phyloP scores from a whole-genome alignment of 768 basidiomycete genomes.

The Psilocybe cubensis region DNA sequence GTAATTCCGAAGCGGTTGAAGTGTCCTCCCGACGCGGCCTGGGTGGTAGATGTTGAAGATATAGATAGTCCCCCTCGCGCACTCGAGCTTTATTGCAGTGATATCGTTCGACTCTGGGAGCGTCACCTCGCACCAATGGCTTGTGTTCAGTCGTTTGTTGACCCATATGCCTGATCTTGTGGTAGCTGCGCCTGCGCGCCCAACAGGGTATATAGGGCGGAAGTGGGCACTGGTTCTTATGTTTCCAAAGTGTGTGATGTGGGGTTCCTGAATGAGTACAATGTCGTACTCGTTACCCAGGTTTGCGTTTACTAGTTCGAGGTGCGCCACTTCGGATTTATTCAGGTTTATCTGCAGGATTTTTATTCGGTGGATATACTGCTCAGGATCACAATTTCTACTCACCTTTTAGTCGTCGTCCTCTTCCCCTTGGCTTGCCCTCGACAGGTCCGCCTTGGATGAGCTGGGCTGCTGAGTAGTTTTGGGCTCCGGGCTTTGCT shows the following conservation, averaged over 20 bases:
- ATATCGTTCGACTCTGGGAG: constrained; percentile 26
- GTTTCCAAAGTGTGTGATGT: background rate
- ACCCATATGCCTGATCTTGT: background rate
- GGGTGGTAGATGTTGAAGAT: constrained; percentile 42
- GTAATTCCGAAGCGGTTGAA: too few relatives aligned
- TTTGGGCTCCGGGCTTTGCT: too few relatives aligned
- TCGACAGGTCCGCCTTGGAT: too few relatives aligned
- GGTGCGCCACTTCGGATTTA: constrained; percentile 11
- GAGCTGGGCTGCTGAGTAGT: too few relatives aligned
- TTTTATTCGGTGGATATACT: background rate
- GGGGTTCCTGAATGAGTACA: constrained; percentile 18
- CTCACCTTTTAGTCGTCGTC: background rate
- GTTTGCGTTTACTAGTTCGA: constrained; percentile 11
- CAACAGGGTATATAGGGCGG: background rate
- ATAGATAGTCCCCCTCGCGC: constrained; percentile 23
- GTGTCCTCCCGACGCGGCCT: too few relatives aligned
- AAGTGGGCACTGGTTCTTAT: background rate
- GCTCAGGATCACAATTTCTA: too few relatives aligned
- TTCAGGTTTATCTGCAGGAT: constrained; percentile 17
- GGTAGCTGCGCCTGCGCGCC: background rate
- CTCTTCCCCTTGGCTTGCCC: background rate
- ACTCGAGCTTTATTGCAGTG: constrained; percentile 24
- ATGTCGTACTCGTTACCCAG: constrained; percentile 6
- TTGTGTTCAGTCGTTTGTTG: constrained; percentile 7
- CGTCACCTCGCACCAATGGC: constrained; percentile 21